Evolutionary conservation across 2,329 filamentous ascomycete genomes (phyloP).

Genomic region (Lecanoromycetidae sp.): DNA sequence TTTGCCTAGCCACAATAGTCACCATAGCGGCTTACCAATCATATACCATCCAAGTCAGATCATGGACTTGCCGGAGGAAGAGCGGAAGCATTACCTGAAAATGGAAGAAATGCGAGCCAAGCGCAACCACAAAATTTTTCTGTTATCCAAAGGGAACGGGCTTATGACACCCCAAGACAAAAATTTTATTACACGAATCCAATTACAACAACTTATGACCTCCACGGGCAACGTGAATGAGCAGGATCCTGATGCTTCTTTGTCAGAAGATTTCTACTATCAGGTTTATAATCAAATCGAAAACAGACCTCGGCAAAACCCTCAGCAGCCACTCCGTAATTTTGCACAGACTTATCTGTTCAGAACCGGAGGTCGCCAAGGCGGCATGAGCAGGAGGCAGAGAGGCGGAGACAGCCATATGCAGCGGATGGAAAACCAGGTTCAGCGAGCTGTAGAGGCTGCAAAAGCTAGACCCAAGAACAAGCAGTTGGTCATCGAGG

Average conservation of each 20-base stretch:
- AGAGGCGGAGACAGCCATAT: constrained; percentile 90
- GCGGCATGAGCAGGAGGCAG: constrained; percentile 56
- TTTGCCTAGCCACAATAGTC: constrained; percentile 25
- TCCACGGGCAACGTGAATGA: constrained; percentile 81
- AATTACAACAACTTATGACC: constrained; percentile 87
- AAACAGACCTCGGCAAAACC: constrained; percentile 77
- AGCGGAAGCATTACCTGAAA: constrained; percentile 69
- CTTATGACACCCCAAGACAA: constrained; percentile 99
- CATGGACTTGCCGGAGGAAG: constrained; percentile 66
- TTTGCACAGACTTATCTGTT: constrained; percentile 97
- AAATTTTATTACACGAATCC: constrained; percentile 97
- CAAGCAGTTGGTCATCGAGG: constrained; percentile 90
- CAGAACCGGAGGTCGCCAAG: constrained; percentile 78
- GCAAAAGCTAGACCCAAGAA: constrained; percentile 97
- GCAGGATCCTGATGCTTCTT: constrained; percentile 62
- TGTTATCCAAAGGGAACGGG: constrained; percentile 86
- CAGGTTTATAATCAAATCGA: constrained; percentile 94
- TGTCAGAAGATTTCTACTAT: constrained; percentile 95
- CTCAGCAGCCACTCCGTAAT: constrained; percentile 83
- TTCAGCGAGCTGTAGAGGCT: constrained; percentile 90
- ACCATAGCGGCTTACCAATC: constrained; percentile 36
- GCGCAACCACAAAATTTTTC: constrained; percentile 94
- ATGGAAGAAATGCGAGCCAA: constrained; percentile 93
- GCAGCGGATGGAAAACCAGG: constrained; percentile 98
- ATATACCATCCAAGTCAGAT: constrained; percentile 61